These are phyloP conservation scores for Suillus cothurnatus DNA, from an alignment of 768 basidiomycete species.

Conservation along the genomic window DNA sequence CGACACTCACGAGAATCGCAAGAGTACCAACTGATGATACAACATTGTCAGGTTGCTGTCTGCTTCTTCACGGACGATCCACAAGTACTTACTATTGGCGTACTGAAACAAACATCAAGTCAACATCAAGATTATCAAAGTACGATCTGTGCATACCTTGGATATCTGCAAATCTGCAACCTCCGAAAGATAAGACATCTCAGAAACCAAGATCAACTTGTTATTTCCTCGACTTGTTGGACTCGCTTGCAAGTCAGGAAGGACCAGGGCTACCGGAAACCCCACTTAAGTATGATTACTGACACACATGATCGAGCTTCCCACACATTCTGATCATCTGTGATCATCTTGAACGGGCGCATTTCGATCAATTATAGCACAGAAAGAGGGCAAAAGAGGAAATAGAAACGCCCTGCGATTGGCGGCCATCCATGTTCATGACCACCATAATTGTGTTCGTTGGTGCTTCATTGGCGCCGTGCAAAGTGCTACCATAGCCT, in stretches of 20 bases:
- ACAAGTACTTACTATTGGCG: slow-evolving; percentile 15
- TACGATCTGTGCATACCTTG: slow-evolving; percentile 11
- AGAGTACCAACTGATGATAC: slow-evolving; percentile 17
- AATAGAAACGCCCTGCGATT: neutral
- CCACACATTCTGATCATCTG: neutral
- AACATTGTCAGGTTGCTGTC: neutral
- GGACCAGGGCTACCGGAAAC: no score
- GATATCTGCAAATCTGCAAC: slow-evolving; percentile 18
- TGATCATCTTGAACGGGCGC: neutral
- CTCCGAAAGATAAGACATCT: slow-evolving; percentile 4
- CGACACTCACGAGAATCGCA: slow-evolving; percentile 18
- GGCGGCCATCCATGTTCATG: neutral
- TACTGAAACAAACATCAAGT: slow-evolving; percentile 12
- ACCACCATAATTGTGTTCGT: neutral
- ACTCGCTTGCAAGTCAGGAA: neutral
- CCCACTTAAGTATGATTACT: neutral
- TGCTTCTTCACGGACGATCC: neutral
- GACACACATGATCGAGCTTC: neutral
- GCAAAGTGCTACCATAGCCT: neutral
- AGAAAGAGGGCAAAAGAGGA: neutral
- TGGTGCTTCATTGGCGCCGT: no score
- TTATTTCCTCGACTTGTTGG: neutral
- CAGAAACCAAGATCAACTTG: neutral
- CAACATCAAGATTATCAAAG: neutral
- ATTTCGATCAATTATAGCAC: neutral